A percentile compares a stretch with the other conserved stretches of the same genome.
phyloP scores from a whole-genome alignment of 345 rosid genomes.

The Brassica carinata region DNA sequence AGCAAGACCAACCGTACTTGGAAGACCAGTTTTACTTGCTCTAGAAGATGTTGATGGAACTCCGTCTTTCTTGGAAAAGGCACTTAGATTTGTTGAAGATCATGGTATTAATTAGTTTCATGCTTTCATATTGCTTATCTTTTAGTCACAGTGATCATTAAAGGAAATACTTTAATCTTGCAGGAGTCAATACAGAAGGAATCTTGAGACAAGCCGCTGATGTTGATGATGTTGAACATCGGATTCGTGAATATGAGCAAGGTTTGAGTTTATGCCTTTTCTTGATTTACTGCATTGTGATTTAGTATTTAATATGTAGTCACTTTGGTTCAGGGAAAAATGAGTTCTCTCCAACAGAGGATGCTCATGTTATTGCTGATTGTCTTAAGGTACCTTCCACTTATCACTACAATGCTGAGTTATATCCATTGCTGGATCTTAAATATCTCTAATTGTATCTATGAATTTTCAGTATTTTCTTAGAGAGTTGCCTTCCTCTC shows the following conservation, averaged over 20 bases:
- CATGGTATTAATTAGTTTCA: conserved; percentile 58
- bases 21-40: conserved; percentile 91
- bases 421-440: too few species aligned
- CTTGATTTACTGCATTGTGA: not conserved
- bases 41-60: conserved; percentile 94
- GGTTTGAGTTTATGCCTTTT: conserved; percentile 50
- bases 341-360: conserved; percentile 71
- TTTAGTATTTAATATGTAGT: not conserved
- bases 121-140: conserved; percentile 20
- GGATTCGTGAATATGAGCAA: conserved; percentile 88
- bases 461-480: conserved; percentile 68
- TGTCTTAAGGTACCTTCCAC: conserved; percentile 78
- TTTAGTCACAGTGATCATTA: conserved; percentile 30
- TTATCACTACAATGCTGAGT: not conserved
- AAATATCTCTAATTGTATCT: conserved; percentile 34
- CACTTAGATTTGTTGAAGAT: conserved; percentile 86
- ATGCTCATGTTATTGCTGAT: conserved; percentile 90
- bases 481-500: conserved; percentile 97
- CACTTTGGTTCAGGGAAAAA: conserved; percentile 63
- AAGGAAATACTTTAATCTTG: conserved; percentile 23
- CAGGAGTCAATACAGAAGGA: conserved; percentile 93
- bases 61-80: conserved; percentile 98
- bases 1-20: conserved; percentile 56
- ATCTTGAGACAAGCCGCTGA: conserved; percentile 98
- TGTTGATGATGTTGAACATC: conserved; percentile 89